Evolutionary conservation across 1,284 basidiomycete genomes (phyloP), one percentile per base, ranked within the genome.

Genomic region (Rhodotorula sp.): DNA sequence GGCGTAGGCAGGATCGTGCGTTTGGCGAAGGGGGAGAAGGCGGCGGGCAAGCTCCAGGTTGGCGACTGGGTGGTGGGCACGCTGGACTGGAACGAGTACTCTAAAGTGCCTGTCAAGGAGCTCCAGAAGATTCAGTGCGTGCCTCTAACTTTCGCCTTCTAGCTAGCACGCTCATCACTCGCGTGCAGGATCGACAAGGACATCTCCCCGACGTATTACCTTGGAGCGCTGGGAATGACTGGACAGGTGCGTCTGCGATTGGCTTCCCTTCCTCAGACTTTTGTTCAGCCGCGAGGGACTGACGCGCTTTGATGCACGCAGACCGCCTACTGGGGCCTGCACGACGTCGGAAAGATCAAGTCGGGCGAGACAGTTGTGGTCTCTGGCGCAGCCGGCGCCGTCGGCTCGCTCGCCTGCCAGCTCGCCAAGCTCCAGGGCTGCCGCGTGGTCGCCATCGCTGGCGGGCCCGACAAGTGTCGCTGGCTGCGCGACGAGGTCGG

Each of bases 311-410:
- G 46, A 16, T 61, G 34, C 1, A 77, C 80, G 9, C 77, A 81
- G 74, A 82, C 82, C 3, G 82, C 80, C n/a, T 82, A 80, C 72
- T 82, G 74, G 90, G 91, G 93, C n/a, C 84, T 95, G 52, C 85
- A 88, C 79, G 90, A 92, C 66, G 84, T 95, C 57, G 91, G 88
- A 42, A 80, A 90, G 72, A 80, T 94, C 78, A 90, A 94, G 80
- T 81, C 88, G 0, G 91, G 92, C 16, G 92, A 96, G 70, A 90
- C 87, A 0, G 86, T 95, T 60, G 86, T 95, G 42, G 89, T 96
- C 27, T 91, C 91, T 1, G 93, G 91, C 27, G 93, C 93, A 0
- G 93, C 92, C 27, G 93, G 93, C n/a, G 89, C 91, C 7, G 91
- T 92, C 25, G 82, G 84, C 27, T 72, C 82, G 78, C 76, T 82